A percentile compares a stretch with the other conserved stretches of the same genome.
phyloP scores from a whole-genome alignment of 2,329 filamentous ascomycete genomes.

The Neonectria punicea region DNA sequence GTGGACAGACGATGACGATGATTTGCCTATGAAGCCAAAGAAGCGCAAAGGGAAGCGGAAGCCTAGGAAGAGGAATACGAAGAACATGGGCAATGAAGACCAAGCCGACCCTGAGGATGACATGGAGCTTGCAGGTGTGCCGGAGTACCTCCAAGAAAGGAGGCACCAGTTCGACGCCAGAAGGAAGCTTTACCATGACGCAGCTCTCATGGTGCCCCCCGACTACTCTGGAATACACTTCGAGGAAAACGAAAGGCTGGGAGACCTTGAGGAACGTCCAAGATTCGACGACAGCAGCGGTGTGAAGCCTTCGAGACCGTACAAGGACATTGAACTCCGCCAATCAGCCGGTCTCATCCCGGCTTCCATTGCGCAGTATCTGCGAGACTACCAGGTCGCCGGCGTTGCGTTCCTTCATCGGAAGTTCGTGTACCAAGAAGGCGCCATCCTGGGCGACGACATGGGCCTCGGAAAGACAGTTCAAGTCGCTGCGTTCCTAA shows the following conservation, averaged over 20 bases:
- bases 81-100: conserved; percentile 41
- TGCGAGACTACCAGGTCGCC: conserved; percentile 90
- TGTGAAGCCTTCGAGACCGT: conserved; percentile 73
- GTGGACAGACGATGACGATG: conserved; percentile 70
- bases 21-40: conserved; percentile 67
- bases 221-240: conserved; percentile 80
- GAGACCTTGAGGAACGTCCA: conserved; percentile 72
- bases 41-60: conserved; percentile 46
- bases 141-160: conserved; percentile 78
- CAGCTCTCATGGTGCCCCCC: conserved; percentile 80
- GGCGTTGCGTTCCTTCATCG: conserved; percentile 88
- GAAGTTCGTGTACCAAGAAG: conserved; percentile 89
- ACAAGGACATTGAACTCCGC: conserved; percentile 79
- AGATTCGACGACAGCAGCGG: conserved; percentile 65
- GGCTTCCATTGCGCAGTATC: conserved; percentile 87
- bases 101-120: conserved; percentile 53
- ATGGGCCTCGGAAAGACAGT: conserved; percentile 99
- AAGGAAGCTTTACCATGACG: conserved; percentile 68
- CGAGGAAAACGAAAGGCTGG: conserved; percentile 53
- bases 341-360: conserved; percentile 86
- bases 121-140: conserved; percentile 68
- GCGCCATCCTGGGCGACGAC: conserved; percentile 92
- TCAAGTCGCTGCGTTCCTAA: conserved; percentile 92
- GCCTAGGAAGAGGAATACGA: conserved; percentile 43
- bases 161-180: conserved; percentile 74